Conservation (phyloP, 2,329 filamentous ascomycete species). For the Teratosphaeria pseudoeucalypti region DNA sequence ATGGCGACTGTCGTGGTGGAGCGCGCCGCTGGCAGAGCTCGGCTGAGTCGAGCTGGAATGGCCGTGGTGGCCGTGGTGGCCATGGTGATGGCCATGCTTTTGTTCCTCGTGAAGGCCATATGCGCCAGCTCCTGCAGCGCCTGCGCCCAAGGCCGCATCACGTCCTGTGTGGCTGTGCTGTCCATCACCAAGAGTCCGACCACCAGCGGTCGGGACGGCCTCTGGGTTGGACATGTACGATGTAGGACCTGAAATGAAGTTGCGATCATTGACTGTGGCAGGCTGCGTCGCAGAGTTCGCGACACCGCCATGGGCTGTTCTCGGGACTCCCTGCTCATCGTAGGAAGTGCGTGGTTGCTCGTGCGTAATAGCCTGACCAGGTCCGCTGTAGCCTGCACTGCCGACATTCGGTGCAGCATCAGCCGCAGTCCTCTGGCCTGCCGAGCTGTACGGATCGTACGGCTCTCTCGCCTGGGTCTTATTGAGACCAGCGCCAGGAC, state of each 20-base stretch:
- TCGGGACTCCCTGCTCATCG: background rate
- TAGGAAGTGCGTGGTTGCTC: background rate
- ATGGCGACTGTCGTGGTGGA: background rate
- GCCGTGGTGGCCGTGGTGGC: background rate
- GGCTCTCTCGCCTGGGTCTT: constrained; percentile 6
- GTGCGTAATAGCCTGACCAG: background rate
- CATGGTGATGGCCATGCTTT: constrained; percentile 3
- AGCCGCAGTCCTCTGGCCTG: constrained; percentile 9
- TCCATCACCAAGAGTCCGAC: constrained; percentile 7
- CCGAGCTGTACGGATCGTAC: constrained; percentile 9
- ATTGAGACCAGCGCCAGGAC: background rate
- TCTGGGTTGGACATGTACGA: constrained; percentile 7
- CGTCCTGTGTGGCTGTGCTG: constrained; percentile 14
- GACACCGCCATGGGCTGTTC: background rate
- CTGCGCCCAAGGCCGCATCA: constrained; percentile 19
- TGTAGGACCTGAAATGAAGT: constrained; percentile 3
- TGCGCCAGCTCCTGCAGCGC: constrained; percentile 15
- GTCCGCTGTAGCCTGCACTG: background rate
- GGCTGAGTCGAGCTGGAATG: background rate
- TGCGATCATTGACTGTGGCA: constrained; percentile 8
- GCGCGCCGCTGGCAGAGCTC: background rate
- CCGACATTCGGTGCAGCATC: constrained; percentile 2
- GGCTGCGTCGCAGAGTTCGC: constrained; percentile 6
- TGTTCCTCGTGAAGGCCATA: constrained; percentile 16
- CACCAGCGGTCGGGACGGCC: constrained; percentile 22